These are phyloP conservation scores for Cylindrotheca fusiformis DNA, from an alignment of 108 stramenopile genomes.

Conservation along the genomic window DNA sequence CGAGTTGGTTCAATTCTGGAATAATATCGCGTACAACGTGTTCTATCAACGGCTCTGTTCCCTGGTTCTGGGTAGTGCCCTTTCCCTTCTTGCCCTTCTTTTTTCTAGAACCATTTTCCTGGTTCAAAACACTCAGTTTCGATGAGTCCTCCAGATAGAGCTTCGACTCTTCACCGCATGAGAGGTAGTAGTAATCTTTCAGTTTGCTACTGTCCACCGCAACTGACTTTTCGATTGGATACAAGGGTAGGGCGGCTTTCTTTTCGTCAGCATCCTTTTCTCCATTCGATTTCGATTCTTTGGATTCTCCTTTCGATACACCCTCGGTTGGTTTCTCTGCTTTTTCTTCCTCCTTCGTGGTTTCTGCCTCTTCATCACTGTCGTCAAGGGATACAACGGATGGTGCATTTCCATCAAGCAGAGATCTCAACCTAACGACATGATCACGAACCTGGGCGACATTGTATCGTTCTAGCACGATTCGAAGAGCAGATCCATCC, in stretches of 20 bases:
- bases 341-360: conserved; percentile 15
- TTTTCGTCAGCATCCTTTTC: conserved; percentile 24
- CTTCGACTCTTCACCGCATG: conserved; percentile 63
- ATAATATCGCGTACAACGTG: conserved; percentile 35
- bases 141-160: conserved; percentile 21
- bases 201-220: conserved; percentile 45
- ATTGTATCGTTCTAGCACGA: conserved; percentile 80
- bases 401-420: conserved; percentile 80
- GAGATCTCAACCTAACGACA: conserved; percentile 43
- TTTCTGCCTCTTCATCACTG: conserved; percentile 17
- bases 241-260: conserved; percentile 13
- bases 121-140: conserved; percentile 1
- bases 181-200: conserved; percentile 69
- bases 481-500: conserved; percentile 58
- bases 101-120: conserved; percentile 30
- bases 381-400: conserved; percentile 32
- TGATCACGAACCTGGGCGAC: conserved; percentile 64
- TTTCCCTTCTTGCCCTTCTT: conserved; percentile 26
- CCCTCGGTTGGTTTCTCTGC: conserved; percentile 3
- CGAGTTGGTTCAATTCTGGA: conserved; percentile 48
- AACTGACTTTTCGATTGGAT: conserved; percentile 24
- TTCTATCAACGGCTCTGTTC: conserved; percentile 10
- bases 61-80: conserved; percentile 6
- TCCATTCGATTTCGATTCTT: conserved; percentile 16
- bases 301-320: conserved; percentile 4